Conservation (phyloP, 371 early-diverging fungal species). For the Smittium mucronatum region DNA sequence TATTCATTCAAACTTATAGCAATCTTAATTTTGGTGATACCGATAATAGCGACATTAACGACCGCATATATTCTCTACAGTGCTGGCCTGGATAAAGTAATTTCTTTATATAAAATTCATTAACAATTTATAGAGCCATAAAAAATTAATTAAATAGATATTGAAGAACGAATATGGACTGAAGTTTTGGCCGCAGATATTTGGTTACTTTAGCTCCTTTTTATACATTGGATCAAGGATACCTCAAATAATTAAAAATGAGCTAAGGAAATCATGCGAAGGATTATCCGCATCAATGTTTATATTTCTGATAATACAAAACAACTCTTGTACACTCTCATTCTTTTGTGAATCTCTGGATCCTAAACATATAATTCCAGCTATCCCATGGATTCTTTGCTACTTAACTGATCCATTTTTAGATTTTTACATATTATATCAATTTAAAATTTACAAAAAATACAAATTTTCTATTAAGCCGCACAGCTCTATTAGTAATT, state of each 20-base stretch:
- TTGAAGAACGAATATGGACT: slow-evolving; percentile 7
- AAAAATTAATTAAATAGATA: not conserved
- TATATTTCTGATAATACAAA: slow-evolving; percentile 65
- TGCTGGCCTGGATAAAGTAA: not conserved
- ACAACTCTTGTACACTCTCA: slow-evolving; percentile 52
- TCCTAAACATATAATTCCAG: slow-evolving; percentile 41
- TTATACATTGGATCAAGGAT: slow-evolving; percentile 38
- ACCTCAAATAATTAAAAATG: slow-evolving; percentile 64
- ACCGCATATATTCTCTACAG: not conserved
- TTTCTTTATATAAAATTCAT: not conserved
- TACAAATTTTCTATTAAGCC: no score
- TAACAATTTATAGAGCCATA: not conserved
- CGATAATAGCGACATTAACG: not conserved
- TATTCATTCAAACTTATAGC: not conserved
- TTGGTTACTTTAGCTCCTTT: slow-evolving; percentile 39
- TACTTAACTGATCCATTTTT: slow-evolving; percentile 47
- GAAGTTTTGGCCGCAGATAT: slow-evolving; percentile 25
- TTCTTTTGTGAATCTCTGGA: slow-evolving; percentile 50
- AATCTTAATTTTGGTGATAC: not conserved
- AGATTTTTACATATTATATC: slow-evolving; percentile 41
- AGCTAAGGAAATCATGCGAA: slow-evolving; percentile 44
- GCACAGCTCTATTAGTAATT: no score
- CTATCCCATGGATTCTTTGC: slow-evolving; percentile 60
- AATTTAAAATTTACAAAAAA: slow-evolving; percentile 24
- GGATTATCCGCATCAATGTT: slow-evolving; percentile 67